phyloP scores from a whole-genome alignment of 2,329 filamentous ascomycete genomes.

The Emmonsia crescens region DNA sequence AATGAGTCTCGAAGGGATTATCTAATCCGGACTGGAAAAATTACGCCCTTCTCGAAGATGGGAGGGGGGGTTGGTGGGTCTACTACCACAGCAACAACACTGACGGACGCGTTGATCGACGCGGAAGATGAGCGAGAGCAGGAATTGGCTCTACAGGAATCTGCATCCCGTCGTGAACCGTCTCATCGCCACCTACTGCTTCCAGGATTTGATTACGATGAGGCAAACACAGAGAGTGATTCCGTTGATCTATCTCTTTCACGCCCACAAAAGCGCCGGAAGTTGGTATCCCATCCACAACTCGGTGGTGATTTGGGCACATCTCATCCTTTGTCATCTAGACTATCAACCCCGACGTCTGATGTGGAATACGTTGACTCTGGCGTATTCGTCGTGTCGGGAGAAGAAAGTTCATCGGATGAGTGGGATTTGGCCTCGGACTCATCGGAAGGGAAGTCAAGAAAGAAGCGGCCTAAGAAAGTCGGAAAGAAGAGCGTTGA shows the following conservation, averaged over 20 bases:
- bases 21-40: slow-evolving; percentile 90
- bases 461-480: slow-evolving; percentile 23
- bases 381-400: slow-evolving; percentile 11
- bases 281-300: slow-evolving; percentile 14
- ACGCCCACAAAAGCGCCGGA: slow-evolving; percentile 27
- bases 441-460: slow-evolving; percentile 14
- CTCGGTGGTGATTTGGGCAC: too few species aligned
- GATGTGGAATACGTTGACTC: slow-evolving; percentile 26
- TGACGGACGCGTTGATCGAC: slow-evolving; percentile 69
- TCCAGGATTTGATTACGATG: slow-evolving; percentile 56
- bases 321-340: slow-evolving; percentile 11
- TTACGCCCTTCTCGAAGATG: slow-evolving; percentile 85
- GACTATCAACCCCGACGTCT: slow-evolving; percentile 20
- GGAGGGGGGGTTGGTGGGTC: slow-evolving; percentile 38
- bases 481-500: slow-evolving; percentile 26
- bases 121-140: slow-evolving; percentile 60
- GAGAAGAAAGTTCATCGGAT: slow-evolving; percentile 13
- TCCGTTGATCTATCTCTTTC: slow-evolving; percentile 18
- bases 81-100: slow-evolving; percentile 40
- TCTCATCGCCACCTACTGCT: slow-evolving; percentile 64
- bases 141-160: slow-evolving; percentile 36
- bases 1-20: slow-evolving; percentile 81
- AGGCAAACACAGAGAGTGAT: slow-evolving; percentile 21
- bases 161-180: slow-evolving; percentile 32
- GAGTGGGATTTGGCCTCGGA: slow-evolving; percentile 10